Base-by-base conservation (phyloP, 1,284 basidiomycete species). In the Omphalotus olearius region DNA sequence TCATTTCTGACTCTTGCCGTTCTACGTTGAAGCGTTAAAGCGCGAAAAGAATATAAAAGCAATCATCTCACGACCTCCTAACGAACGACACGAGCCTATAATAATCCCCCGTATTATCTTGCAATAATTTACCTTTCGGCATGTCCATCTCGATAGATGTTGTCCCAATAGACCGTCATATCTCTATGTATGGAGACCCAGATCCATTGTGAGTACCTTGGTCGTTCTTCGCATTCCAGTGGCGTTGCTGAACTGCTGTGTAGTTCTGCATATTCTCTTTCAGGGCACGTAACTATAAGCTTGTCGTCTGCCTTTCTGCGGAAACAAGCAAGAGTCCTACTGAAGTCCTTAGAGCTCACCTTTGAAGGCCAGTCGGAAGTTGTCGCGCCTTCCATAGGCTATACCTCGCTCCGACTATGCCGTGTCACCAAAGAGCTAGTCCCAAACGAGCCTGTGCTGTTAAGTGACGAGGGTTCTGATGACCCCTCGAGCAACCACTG, bases 311-410 rank as follows among this genome's bases (percentile, higher is more conserved):
- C 83, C 3, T 60, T 79, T 45, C 79, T 84, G 57, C 71, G 71
- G 53, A 72, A 73, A 52, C 71, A 65, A 74, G 64, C 74, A 4
- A 76, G 71, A 38, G 62, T 85, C 40, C 64, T 84, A 7, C 73
- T 91, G 18, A 76, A 80, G 54, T 91, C 88, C 2, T 69, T 91
- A 42, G 67, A 71, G 30, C 66, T 91, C 59, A 83, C 79, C 5
- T 89, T 91, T 54, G 88, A 91, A 60, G 89, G 89, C 37, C 86
- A 89, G 63, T 75, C 80, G 13, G 88, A 91, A 64, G 70, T 80
- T 10, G 66, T 85, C 52, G 75, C 77, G 6, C 71, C 75, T 2
- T 69, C 67, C 43, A 75, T 77, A 2, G 83, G 84, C 41, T 91
- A 91, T 61, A 71, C 76, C 10, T 70, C 78, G 4, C 55, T 79